Evolutionary conservation across 2,329 filamentous ascomycete genomes (phyloP).

Genomic region (Tolypocladium endophyticum): DNA sequence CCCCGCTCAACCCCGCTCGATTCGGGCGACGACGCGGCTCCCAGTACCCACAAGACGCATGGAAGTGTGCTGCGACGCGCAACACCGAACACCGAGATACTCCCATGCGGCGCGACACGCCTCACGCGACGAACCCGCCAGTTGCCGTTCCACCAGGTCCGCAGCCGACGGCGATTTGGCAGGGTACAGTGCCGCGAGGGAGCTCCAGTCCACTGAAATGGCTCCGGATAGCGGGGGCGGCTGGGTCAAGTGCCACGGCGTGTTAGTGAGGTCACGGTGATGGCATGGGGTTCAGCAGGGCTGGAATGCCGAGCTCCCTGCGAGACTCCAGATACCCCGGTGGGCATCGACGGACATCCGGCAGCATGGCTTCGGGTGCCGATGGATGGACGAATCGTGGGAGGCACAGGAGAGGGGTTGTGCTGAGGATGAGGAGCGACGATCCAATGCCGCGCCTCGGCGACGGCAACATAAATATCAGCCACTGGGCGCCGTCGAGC

Average conservation of each 20-base stretch:
- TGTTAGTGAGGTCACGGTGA: neutral
- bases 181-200: neutral
- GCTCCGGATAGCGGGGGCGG: neutral
- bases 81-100: conserved; percentile 11
- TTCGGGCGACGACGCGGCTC: neutral
- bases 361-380: neutral
- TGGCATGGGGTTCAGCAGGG: neutral
- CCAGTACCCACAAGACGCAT: neutral
- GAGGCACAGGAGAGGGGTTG: neutral
- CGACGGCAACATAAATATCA: neutral
- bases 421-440: neutral
- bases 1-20: neutral
- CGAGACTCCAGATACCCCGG: conserved; percentile 1
- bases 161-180: neutral
- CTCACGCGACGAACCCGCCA: neutral
- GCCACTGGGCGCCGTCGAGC: neutral
- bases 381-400: neutral
- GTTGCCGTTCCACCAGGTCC: neutral
- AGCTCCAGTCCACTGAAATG: neutral
- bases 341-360: neutral
- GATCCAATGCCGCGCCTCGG: neutral
- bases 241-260: neutral
- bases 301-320: conserved; percentile 5
- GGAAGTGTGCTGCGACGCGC: neutral
- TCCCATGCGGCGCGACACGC: neutral